Evolutionary conservation across 2,329 filamentous ascomycete genomes (phyloP), one percentile per base, ranked within the genome.

Genomic region (Chaetomiaceae sp.): DNA sequence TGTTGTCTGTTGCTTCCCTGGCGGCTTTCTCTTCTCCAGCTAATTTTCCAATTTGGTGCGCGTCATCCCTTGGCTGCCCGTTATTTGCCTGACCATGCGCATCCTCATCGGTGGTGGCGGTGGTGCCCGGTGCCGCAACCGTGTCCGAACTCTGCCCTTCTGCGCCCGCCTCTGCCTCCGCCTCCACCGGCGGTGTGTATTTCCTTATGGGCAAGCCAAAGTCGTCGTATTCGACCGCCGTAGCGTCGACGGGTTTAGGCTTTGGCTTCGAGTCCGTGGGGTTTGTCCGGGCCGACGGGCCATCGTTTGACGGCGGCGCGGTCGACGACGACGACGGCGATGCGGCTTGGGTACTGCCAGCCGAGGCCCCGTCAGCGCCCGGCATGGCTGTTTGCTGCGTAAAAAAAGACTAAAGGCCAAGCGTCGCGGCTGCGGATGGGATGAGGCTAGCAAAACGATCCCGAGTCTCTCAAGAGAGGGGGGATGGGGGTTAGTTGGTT

Each of bases 121-220:
- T 1, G 5, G 38, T 9, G 16, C 43, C 38, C 6, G 42, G n/a
- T 5, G 46, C 35, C 7, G 39, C 30, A 19, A 30, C 42, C n/a
- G 31, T n/a, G 25, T 31, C 44, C 13, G 52, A 5, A n/a, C n/a
- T n/a, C n/a, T n/a, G n/a, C n/a, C n/a, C n/a, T n/a, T n/a, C n/a
- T n/a, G n/a, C n/a, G n/a, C n/a, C n/a, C n/a, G n/a, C n/a, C 8
- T 8, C 6, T 20, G 20, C 20, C 5, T 31, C 34, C 5, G 40
- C 25, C 37, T 38, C 50, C 9, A 39, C 17, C 21, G 54, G 30
- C 1, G 25, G 25, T 27, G 52, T 48, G 64, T 68, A 60, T 66
- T 74, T 78, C 64, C 73, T 75, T 55, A 85, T 76, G 16, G 84
- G 84, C 56, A 89, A 70, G 44, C 85, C 85, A 65, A 88, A 89